Evolutionary conservation across 2,329 filamentous ascomycete genomes (phyloP).

Genomic region (Trichophyton simii): DNA sequence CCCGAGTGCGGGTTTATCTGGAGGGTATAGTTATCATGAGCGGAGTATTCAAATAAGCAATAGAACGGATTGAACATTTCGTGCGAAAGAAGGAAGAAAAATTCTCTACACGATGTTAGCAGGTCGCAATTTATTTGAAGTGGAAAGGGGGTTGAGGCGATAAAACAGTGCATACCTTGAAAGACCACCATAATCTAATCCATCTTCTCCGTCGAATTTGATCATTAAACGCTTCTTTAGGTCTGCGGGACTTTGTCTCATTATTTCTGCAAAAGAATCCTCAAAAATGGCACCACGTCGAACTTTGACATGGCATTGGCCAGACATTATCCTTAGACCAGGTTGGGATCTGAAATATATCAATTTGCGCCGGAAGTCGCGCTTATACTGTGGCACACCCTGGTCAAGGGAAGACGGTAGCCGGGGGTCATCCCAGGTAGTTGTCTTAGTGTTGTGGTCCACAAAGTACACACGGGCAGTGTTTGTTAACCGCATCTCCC

Average conservation of each 20-base stretch:
- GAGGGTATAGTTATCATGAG: constrained; percentile 98
- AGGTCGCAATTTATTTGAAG: not conserved
- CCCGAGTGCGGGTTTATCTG: constrained; percentile 99
- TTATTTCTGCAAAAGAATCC: constrained; percentile 97
- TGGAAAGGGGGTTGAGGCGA: not conserved
- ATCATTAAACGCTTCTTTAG: constrained; percentile 99
- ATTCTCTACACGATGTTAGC: constrained; percentile 51
- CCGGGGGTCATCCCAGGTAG: constrained; percentile 95
- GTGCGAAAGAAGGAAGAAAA: constrained; percentile 97
- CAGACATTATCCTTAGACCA: constrained; percentile 84
- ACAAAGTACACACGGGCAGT: constrained; percentile 97
- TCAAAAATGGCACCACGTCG: constrained; percentile 95
- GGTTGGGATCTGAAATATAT: constrained; percentile 99
- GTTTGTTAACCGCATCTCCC: constrained; percentile 99
- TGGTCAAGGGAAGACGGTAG: constrained; percentile 92
- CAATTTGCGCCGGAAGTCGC: constrained; percentile 92
- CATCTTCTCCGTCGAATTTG: constrained; percentile 97
- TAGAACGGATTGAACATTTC: constrained; percentile 99
- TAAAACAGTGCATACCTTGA: constrained; percentile 46
- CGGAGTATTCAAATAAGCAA: constrained; percentile 97
- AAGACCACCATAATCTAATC: constrained; percentile 91
- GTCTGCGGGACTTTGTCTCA: constrained; percentile 87
- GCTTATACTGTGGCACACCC: constrained; percentile 98
- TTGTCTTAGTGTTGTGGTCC: constrained; percentile 98
- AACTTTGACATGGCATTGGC: constrained; percentile 97